A percentile compares a stretch with the other conserved stretches of the same genome.
Conservation (phyloP, 345 rosid genomes). For the Lepidium africanum region DNA sequence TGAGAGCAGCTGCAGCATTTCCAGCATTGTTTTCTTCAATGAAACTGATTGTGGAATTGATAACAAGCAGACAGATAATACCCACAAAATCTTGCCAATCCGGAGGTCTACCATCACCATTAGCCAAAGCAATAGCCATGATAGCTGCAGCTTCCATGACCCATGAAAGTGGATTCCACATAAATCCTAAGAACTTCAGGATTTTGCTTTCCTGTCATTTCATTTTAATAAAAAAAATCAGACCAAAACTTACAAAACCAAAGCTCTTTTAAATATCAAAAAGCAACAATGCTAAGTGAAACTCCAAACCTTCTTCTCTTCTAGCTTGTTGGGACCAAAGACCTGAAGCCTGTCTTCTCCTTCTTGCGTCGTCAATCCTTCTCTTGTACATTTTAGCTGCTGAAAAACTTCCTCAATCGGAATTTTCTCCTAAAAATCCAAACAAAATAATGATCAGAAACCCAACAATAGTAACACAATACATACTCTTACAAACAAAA, state of each 20-base stretch:
- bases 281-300: conserved; percentile 15
- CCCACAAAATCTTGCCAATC: conserved; percentile 39
- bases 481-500: conserved; percentile 1
- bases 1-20: conserved; percentile 35
- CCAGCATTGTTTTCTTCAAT: conserved; percentile 39
- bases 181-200: conserved; percentile 31
- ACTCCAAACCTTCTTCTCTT: conserved; percentile 57
- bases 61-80: conserved; percentile 34
- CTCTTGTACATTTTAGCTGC: conserved; percentile 67
- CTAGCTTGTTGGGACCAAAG: conserved; percentile 92
- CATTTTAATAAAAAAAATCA: too few species aligned
- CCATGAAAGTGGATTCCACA: conserved; percentile 42
- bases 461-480: background rate
- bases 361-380: conserved; percentile 68
- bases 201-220: conserved; percentile 18
- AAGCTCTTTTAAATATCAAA: background rate
- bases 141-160: conserved; percentile 39
- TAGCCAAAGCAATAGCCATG: conserved; percentile 37
- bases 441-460: conserved; percentile 6
- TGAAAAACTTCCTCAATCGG: conserved; percentile 87
- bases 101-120: conserved; percentile 33
- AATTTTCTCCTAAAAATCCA: conserved; percentile 53
- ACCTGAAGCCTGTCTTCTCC: conserved; percentile 63
- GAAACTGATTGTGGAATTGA: conserved; percentile 37
- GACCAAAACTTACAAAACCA: background rate